Evolutionary conservation across 2,329 filamentous ascomycete genomes (phyloP), one percentile per base, ranked within the genome.

Genomic region (Aspergillus neotritici): DNA sequence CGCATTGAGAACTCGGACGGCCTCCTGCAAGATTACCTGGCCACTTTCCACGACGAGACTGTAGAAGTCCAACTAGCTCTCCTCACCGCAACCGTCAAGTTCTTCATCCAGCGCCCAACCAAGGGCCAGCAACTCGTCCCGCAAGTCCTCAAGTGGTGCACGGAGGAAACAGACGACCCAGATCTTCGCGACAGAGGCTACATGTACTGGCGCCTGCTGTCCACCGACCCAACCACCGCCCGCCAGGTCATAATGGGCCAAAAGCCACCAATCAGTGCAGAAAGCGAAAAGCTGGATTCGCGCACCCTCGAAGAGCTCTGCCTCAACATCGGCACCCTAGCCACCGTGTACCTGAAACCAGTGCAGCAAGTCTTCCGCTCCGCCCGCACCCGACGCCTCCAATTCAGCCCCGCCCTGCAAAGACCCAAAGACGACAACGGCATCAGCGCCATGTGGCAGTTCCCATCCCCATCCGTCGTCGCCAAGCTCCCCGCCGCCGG

Each of bases 151-250:
- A 97, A 97, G 68, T 97, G 93, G 91, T 94, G 93, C 4, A 98
- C 93, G 0, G 93, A 97, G 65, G 93, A 97, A 65, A 97, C 91
- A n/a, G 93, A 98, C 62, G 96, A 98, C 66, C 93, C 93, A 0
- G 93, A 98, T 67, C 79, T 98, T 21, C 83, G 93, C 51, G 93
- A 98, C 65, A 78, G 93, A 57, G 93, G 93, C 0, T 98, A 96
- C 73, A 97, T 98, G 90, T 98, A 98, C 74, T 98, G 93, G 93
- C 87, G 93, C 4, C 77, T 98, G 11, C 77, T 98, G 2, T 95
- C 89, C 1, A 94, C 89, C 0, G 90, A 96, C 63, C 91, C 94
- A 55, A 82, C 84, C 38, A 81, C 85, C 0, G 93, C 93, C 2
- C 93, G 86, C 62, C 75, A 82, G 49, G 81, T 98, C 40, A 90